Evolutionary conservation across 805 yeast species (phyloP).

Genomic region (Isabelozyma pseudorhagii): DNA sequence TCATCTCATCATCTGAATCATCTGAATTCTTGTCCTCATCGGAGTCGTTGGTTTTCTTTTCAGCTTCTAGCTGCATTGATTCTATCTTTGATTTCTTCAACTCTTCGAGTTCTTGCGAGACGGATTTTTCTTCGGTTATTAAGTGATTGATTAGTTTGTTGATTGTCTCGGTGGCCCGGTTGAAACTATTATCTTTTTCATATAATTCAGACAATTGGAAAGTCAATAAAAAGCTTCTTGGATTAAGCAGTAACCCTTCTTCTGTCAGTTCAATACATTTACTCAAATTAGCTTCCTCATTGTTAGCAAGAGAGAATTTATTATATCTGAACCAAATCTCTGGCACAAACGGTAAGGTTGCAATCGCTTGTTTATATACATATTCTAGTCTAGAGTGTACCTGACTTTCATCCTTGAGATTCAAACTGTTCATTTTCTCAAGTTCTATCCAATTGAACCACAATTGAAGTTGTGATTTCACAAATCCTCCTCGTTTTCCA

Average conservation of each 20-base stretch:
- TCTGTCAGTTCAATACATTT: slow-evolving; percentile 46
- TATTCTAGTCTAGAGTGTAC: slow-evolving; percentile 60
- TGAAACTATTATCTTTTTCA: slow-evolving; percentile 55
- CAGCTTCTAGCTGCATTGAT: slow-evolving; percentile 7
- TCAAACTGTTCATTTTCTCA: slow-evolving; percentile 72
- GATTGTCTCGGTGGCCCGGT: slow-evolving; percentile 49
- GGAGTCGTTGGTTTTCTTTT: slow-evolving; percentile 4
- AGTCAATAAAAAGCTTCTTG: slow-evolving; percentile 63
- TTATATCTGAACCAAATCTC: slow-evolving; percentile 73
- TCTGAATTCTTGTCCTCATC: slow-evolving; percentile 4
- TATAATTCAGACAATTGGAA: slow-evolving; percentile 66
- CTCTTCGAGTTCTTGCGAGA: slow-evolving; percentile 17
- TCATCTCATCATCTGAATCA: slow-evolving; percentile 9
- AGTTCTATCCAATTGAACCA: slow-evolving; percentile 80
- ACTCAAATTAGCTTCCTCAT: slow-evolving; percentile 38
- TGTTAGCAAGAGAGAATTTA: slow-evolving; percentile 28
- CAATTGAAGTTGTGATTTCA: slow-evolving; percentile 42
- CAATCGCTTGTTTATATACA: slow-evolving; percentile 69
- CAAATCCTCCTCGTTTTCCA: slow-evolving; percentile 15
- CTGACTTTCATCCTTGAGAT: slow-evolving; percentile 44
- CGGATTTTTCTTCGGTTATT: slow-evolving; percentile 30
- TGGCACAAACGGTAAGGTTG: slow-evolving; percentile 59
- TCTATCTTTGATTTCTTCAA: slow-evolving; percentile 11
- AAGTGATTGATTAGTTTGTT: slow-evolving; percentile 49
- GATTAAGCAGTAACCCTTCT: slow-evolving; percentile 61